phyloP scores from a whole-genome alignment of 1,284 basidiomycete genomes.

The Farysia itapuensis region DNA sequence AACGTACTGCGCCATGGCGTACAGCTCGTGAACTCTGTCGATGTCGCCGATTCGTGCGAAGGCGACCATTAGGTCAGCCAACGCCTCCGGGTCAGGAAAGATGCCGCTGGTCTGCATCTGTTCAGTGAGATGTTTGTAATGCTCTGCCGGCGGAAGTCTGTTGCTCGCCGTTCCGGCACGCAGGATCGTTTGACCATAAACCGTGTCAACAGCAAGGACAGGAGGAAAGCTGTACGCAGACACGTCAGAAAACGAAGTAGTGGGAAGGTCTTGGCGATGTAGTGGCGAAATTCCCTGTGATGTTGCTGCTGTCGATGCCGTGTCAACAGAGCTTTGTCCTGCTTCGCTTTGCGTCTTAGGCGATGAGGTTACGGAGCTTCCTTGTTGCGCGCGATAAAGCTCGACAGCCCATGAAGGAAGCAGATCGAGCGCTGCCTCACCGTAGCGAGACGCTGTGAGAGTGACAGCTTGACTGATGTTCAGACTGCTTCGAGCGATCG shows the following conservation, averaged over 20 bases:
- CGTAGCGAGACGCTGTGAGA: constrained; percentile 18
- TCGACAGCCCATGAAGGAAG: constrained; percentile 14
- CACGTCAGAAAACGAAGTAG: background rate
- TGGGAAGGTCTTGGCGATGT: constrained; percentile 5
- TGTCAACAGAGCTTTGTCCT: background rate
- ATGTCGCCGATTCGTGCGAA: constrained; percentile 63
- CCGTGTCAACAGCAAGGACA: constrained; percentile 47
- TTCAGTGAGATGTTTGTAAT: constrained; percentile 18
- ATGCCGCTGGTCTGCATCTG: constrained; percentile 35
- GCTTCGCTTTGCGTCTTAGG: background rate
- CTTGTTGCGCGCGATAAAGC: background rate
- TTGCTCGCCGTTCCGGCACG: constrained; percentile 7
- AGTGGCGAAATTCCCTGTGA: constrained; percentile 25
- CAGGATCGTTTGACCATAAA: constrained; percentile 25
- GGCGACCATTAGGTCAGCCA: constrained; percentile 43
- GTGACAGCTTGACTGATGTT: background rate
- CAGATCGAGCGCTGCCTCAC: constrained; percentile 16
- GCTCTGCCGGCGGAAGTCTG: constrained; percentile 14
- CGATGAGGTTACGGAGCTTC: background rate
- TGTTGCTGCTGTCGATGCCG: constrained; percentile 6
- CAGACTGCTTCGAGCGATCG: constrained; percentile 1
- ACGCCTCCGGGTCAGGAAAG: constrained; percentile 39
- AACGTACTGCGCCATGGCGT: constrained; percentile 62
- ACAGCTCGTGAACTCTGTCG: constrained; percentile 63
- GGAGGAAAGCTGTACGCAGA: constrained; percentile 14